Conservation (phyloP, 2,329 filamentous ascomycete genomes). For the Diplodia scrobiculata region DNA sequence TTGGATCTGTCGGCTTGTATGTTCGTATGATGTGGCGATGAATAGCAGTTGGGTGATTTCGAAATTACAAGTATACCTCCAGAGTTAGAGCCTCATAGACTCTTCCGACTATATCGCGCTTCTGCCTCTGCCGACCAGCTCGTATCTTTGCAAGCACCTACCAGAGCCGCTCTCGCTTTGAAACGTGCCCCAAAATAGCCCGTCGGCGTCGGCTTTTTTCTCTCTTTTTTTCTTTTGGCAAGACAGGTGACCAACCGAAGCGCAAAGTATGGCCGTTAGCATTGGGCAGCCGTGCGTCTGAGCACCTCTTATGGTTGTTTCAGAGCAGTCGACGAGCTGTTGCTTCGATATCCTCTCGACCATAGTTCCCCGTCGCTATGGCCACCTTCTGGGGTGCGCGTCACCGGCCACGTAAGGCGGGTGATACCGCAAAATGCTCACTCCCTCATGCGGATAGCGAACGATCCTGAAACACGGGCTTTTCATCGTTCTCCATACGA, state of each 20-base stretch:
- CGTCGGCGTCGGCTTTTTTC: neutral
- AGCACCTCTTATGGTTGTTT: neutral
- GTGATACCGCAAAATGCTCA: neutral
- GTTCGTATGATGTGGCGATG: too few relatives aligned
- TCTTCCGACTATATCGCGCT: too few relatives aligned
- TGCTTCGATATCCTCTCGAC: neutral
- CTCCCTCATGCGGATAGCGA: neutral
- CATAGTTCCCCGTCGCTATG: neutral
- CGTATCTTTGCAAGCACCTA: too few relatives aligned
- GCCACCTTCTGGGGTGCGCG: neutral
- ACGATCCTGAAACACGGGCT: neutral
- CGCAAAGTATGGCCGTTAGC: neutral
- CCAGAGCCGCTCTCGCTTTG: neutral
- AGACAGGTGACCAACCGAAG: neutral
- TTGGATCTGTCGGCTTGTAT: too few relatives aligned
- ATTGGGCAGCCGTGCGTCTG: neutral
- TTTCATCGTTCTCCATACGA: neutral
- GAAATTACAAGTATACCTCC: too few relatives aligned
- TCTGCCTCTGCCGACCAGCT: too few relatives aligned
- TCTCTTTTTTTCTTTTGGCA: neutral
- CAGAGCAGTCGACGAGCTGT: neutral
- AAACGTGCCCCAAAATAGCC: neutral
- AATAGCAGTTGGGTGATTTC: too few relatives aligned
- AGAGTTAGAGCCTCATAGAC: too few relatives aligned
- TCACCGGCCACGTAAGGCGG: neutral